Evolutionary conservation across 768 basidiomycete species (phyloP).

Genomic region (Russula emetica): DNA sequence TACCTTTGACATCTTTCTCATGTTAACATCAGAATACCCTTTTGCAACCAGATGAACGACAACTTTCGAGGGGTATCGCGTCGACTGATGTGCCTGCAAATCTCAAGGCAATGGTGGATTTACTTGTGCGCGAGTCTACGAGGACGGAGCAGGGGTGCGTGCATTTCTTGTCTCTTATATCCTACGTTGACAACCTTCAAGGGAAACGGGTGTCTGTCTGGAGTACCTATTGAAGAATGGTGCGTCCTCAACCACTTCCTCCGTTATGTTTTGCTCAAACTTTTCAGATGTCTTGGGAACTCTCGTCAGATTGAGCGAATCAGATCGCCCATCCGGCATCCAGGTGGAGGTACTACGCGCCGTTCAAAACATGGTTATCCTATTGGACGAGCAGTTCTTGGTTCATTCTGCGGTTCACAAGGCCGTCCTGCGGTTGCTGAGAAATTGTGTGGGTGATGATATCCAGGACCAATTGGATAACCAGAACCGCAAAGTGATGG

Average conservation of each 20-base stretch:
- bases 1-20: slow-evolving; percentile 12
- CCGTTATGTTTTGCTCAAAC: slow-evolving; percentile 11
- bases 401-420: slow-evolving; percentile 88
- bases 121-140: slow-evolving; percentile 80
- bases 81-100: slow-evolving; percentile 77
- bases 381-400: slow-evolving; percentile 90
- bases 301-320: slow-evolving; percentile 80
- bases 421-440: slow-evolving; percentile 77
- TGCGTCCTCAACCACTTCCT: slow-evolving; percentile 32
- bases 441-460: slow-evolving; percentile 90
- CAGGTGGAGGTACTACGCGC: slow-evolving; percentile 84
- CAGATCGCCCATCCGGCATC: slow-evolving; percentile 83
- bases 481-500: slow-evolving; percentile 59
- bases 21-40: slow-evolving; percentile 60
- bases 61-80: slow-evolving; percentile 72
- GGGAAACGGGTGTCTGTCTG: slow-evolving; percentile 82
- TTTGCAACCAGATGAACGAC: slow-evolving; percentile 84
- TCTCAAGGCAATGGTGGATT: slow-evolving; percentile 76
- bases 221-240: slow-evolving; percentile 91
- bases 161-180: slow-evolving; percentile 1
- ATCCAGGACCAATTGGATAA: slow-evolving; percentile 85
- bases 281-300: slow-evolving; percentile 70
- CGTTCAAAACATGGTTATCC: slow-evolving; percentile 86
- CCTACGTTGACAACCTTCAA: slow-evolving; percentile 33
- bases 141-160: slow-evolving; percentile 84